Percentiles rank a stretch among this genome's conserved stretches.
Evolutionary conservation across 345 rosid genomes (phyloP).

Genomic region (Conringia planisiliqua): DNA sequence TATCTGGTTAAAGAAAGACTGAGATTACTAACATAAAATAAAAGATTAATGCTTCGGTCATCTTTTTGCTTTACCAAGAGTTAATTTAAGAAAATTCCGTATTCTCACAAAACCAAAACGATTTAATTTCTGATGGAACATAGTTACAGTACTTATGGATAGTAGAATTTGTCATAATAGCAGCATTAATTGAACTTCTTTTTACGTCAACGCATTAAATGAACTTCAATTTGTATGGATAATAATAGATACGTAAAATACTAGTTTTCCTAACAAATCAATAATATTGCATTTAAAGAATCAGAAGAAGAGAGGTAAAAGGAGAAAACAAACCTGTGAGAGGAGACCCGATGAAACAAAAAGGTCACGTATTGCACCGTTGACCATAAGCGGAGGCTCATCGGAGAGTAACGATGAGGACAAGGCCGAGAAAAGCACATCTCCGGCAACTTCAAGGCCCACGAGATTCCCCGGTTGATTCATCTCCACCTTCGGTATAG

Average conservation of each 20-base stretch:
- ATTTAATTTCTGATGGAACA: neutral
- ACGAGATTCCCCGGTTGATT: conserved; percentile 16
- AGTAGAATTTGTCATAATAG: neutral
- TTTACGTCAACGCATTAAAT: neutral
- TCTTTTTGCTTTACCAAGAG: neutral
- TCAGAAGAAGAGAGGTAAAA: neutral
- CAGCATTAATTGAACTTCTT: neutral
- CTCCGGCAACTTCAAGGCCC: neutral
- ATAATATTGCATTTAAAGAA: neutral
- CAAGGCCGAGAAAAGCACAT: conserved; percentile 39
- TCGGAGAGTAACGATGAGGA: conserved; percentile 25
- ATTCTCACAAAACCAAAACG: neutral
- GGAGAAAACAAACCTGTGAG: conserved; percentile 41
- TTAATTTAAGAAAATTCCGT: neutral
- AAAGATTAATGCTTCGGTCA: neutral
- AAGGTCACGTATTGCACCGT: conserved; percentile 38
- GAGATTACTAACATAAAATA: neutral
- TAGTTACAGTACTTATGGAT: too few species aligned
- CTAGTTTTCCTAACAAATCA: neutral
- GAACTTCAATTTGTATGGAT: neutral
- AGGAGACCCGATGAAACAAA: conserved; percentile 30
- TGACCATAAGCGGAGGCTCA: conserved; percentile 52
- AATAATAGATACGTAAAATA: neutral
- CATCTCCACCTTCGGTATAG: conserved; percentile 38
- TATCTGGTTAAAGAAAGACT: neutral